Evolutionary conservation across 208 protist genomes (phyloP).

Genomic region (Acanthamoeba castellanii): DNA sequence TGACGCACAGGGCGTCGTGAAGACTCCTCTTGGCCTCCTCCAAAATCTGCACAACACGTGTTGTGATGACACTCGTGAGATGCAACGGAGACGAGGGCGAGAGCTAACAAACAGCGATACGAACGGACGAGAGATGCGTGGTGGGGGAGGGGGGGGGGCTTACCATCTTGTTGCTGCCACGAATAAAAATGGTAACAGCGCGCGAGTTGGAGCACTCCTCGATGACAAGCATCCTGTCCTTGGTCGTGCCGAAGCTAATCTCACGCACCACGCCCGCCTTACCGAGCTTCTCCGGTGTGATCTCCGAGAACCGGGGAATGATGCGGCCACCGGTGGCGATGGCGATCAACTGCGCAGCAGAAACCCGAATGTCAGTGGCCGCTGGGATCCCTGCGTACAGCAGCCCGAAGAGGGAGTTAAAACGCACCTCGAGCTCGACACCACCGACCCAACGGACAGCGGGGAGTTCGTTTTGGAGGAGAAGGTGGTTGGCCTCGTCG

Average conservation of each 20-base stretch:
- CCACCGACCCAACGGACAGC: constrained; percentile 99
- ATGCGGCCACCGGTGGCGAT: constrained; percentile 99
- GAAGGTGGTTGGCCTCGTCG: constrained; percentile 99
- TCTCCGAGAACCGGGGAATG: constrained; percentile 99
- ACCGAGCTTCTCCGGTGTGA: constrained; percentile 98
- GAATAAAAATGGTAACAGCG: constrained; percentile 99
- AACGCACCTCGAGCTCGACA: constrained; percentile 98
- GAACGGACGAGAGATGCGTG: too few relatives aligned
- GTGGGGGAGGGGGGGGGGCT: neutral
- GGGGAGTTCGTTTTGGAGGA: constrained; percentile 99
- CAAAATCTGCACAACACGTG: constrained; percentile 92
- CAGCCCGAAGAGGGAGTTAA: neutral
- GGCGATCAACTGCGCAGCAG: constrained; percentile 94
- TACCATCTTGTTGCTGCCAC: constrained; percentile 99
- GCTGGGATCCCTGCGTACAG: neutral
- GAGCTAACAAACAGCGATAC: neutral
- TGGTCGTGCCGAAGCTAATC: constrained; percentile 97
- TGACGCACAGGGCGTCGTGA: constrained; percentile 99
- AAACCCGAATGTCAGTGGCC: neutral
- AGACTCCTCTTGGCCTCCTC: constrained; percentile 99
- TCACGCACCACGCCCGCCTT: constrained; percentile 91
- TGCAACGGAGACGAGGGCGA: neutral
- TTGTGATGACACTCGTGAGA: too few relatives aligned
- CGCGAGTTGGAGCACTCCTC: constrained; percentile 98
- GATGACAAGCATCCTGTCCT: constrained; percentile 99